Evolutionary conservation across 306 rosid genomes (phyloP), one percentile per base, ranked within the genome.

Genomic region (Sindora glabra): DNA sequence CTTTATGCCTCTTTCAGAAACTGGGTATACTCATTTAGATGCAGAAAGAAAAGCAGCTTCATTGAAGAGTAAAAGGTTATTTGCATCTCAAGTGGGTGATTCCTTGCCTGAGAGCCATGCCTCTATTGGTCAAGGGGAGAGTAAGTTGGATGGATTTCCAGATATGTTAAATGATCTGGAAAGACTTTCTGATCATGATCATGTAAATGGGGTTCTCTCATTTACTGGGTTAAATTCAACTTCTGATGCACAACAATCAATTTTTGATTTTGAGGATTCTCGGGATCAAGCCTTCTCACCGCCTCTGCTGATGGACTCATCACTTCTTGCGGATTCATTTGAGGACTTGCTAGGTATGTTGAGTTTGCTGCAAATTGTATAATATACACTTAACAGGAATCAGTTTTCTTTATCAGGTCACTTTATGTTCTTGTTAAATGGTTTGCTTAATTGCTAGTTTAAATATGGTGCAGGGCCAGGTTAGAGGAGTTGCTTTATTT

Each of bases 271-370:
- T 23, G 96, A 87, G 65, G 99, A 86, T 49, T 74, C 89, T 53
- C 86, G 65, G 67, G 95, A 89, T 70, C 94, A 86, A 77, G 89
- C 80, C 51, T 86, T 94, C 69, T 94, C 99, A 22, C 99, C 99
- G 0, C 95, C 99, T 55, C 61, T 94, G 72, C 77, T 94, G 63
- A 82, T 84, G 85, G 96, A 90, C 60, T 40, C 95, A 2, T 82
- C 94, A 30, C 82, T 84, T 62, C 62, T 87, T 49, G 73, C 76
- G 11, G 96, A 92, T 82, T 68, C 85, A 48, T 94, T 83, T 49
- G 99, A 94, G 67, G 99, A 92, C 65, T 81, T 94, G 55, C 90
- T 89, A 45, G 99, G 99, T 94, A 84, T 63, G 95, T 76, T 73
- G 50, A 56, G 32, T 61, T 68, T 60, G 46, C 40, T 54, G n/a